Evolutionary conservation across 2,329 filamentous ascomycete species (phyloP), one percentile per base, ranked within the genome.

Genomic region (Xylariaceae sp.): DNA sequence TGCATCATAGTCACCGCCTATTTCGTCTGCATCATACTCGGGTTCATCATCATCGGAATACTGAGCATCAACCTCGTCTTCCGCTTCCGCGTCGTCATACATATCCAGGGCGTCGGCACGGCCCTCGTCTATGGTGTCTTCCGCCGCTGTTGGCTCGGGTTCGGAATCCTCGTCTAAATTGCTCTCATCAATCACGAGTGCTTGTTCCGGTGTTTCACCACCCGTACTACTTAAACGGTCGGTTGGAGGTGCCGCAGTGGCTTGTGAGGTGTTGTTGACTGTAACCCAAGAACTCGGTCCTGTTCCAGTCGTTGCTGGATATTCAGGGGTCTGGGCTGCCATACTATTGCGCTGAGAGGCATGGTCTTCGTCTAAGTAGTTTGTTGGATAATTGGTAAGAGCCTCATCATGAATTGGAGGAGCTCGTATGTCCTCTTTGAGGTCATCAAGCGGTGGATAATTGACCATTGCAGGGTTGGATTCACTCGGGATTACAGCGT

Each of bases 1-100:
- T 9, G 63, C 66, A 41, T 70, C 66, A 43, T 70, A 69, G 27
- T 70, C 67, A 9, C 63, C 66, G n/a, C 68, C 67, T 27, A 68
- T 67, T 43, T 70, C 68, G 6, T 67, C 60, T 10, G 52, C 57
- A 20, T 69, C 66, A 23, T 70, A 68, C 47, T 65, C 67, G 13
- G 58, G 60, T 39, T 67, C 65, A 32, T 68, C 67, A 5, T 66
- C 67, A 29, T 68, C 65, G 15, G 63, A 64, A 42, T 64, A 64
- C 27, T 59, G 50, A n/a, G 59, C 64, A 37, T 67, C 64, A 29
- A 49, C 57, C 33, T 65, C 62, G 47, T 66, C 62, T 58, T 64
- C 63, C 30, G 50, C 55, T 30, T 67, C 64, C 8, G 48, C 61
- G 29, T 66, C 65, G 16, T 65, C 64, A 16, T 66, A 64, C 42